Evolutionary conservation across 2,329 filamentous ascomycete species (phyloP), one percentile per base, ranked within the genome.

Genomic region (Clonostachys solani): DNA sequence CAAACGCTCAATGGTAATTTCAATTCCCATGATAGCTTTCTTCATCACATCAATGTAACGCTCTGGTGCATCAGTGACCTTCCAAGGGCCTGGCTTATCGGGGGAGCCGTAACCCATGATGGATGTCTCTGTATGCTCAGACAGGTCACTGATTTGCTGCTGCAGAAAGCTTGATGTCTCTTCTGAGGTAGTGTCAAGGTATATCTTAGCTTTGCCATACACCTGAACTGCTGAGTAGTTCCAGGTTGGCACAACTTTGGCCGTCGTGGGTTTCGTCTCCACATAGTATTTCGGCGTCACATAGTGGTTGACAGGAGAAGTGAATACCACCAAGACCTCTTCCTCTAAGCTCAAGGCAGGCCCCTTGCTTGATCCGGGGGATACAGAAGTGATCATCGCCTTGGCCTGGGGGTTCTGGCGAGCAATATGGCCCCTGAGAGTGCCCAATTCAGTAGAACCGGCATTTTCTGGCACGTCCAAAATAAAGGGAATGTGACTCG

Each of bases 191-290:
- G 73, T 56, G 47, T 86, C 76, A 47, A 66, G 74, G 52, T 74
- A 79, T 5, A 86, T 62, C 0, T 51, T 76, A 2, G 78, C 76
- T 2, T 61, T 71, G 2, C 84, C 84, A 53, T 86, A 86, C 0
- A 70, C 80, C 61, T 87, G 81, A 0, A 75, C 83, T 0, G 83
- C 81, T 0, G 80, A 70, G 55, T 87, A 88, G 61, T 88, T 83
- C 84, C 84, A 87, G 0, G 84, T 87, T 1, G 83, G 83, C 6
- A 84, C 84, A 0, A 86, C 83, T 54, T 87, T 87, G 12, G 75
- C 83, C 0, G 76, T 82, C 0, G 56, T 59, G 0, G 82, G 83
- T 58, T 87, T 87, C 1, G 84, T 86, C 52, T 81, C 73, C 12
- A 66, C 71, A 65, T 87, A 87, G 63, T 86, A 87, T 50, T 84